Conservation (phyloP, 495 filamentous ascomycete species). For the Filosporella fistucella region DNA sequence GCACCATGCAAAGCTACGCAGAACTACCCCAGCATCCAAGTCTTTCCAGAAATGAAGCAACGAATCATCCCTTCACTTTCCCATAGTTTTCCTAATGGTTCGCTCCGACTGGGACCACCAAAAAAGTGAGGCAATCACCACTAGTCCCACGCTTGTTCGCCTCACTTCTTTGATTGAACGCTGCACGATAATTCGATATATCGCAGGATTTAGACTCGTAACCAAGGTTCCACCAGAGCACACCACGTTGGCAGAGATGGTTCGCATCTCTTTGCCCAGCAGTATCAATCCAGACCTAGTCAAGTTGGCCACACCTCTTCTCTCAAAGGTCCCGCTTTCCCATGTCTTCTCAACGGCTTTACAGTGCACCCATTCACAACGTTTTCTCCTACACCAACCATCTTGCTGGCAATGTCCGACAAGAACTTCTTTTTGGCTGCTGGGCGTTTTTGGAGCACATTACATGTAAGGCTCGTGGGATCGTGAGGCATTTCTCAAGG, state of each 20-base stretch:
- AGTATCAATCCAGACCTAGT: neutral
- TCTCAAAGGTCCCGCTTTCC: neutral
- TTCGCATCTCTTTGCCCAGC: slow-evolving; percentile 10
- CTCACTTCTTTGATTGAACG: slow-evolving; percentile 4
- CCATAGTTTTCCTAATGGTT: slow-evolving; percentile 4
- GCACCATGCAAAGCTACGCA: slow-evolving; percentile 1
- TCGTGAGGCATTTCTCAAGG: slow-evolving; percentile 10
- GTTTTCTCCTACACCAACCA: slow-evolving; percentile 6
- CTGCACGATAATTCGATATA: neutral
- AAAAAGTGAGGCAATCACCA: slow-evolving; percentile 19
- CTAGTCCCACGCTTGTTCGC: slow-evolving; percentile 12
- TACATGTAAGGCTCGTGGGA: slow-evolving; percentile 2
- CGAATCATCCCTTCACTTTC: slow-evolving; percentile 9
- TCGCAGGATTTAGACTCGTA: slow-evolving; percentile 6
- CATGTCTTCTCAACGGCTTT: slow-evolving; percentile 3
- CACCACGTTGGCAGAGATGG: slow-evolving; percentile 14
- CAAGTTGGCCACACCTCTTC: neutral
- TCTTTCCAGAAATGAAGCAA: slow-evolving; percentile 12
- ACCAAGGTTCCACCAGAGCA: slow-evolving; percentile 5
- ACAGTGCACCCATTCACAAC: slow-evolving; percentile 10
- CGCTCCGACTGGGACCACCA: slow-evolving; percentile 8
- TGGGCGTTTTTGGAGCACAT: slow-evolving; percentile 3
- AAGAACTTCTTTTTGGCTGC: neutral
- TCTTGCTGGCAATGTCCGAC: neutral
- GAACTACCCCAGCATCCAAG: slow-evolving; percentile 3